These are phyloP conservation scores for Trichoderma pleuroti DNA, from an alignment of 2,329 filamentous ascomycete species.

Conservation along the genomic window DNA sequence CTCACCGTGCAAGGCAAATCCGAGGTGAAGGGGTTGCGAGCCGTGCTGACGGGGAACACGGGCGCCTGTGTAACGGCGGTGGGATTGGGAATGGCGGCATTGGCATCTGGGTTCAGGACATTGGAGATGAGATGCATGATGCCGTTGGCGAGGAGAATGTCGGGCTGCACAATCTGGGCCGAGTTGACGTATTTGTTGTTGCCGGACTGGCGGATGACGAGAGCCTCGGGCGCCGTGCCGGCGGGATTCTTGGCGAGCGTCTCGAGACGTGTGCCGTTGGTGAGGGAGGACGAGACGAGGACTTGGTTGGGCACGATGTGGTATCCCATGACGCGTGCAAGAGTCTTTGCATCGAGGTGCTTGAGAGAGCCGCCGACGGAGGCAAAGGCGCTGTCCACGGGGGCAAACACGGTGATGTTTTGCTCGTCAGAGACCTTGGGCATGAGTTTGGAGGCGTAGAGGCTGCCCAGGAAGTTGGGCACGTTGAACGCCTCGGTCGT, in stretches of 20 bases:
- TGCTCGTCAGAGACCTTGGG: conserved; percentile 40
- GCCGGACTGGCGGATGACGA: conserved; percentile 40
- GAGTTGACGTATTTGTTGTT: conserved; percentile 50
- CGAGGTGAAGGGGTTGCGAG: conserved; percentile 40
- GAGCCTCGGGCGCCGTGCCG: conserved; percentile 35
- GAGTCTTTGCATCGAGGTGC: conserved; percentile 44
- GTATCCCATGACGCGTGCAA: conserved; percentile 57
- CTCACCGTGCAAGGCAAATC: conserved; percentile 41
- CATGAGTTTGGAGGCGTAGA: conserved; percentile 34
- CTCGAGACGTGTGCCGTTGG: conserved; percentile 29
- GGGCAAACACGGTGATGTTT: conserved; percentile 61
- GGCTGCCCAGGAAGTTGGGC: conserved; percentile 38
- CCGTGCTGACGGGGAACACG: conserved; percentile 52
- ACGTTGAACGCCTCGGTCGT: conserved; percentile 47
- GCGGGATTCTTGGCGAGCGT: conserved; percentile 41
- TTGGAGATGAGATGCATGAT: conserved; percentile 57
- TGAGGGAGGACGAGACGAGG: conserved; percentile 45
- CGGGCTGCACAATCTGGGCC: conserved; percentile 50
- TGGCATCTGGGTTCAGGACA: conserved; percentile 44
- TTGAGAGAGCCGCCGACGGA: conserved; percentile 50
- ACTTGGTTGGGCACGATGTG: conserved; percentile 59
- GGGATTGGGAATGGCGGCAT: conserved; percentile 36
- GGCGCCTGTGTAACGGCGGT: conserved; percentile 41
- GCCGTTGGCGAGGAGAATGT: conserved; percentile 55
- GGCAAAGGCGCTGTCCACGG: conserved; percentile 57